Base-by-base conservation (phyloP, 2,329 filamentous ascomycete species). In the Cytospora piceicola region DNA sequence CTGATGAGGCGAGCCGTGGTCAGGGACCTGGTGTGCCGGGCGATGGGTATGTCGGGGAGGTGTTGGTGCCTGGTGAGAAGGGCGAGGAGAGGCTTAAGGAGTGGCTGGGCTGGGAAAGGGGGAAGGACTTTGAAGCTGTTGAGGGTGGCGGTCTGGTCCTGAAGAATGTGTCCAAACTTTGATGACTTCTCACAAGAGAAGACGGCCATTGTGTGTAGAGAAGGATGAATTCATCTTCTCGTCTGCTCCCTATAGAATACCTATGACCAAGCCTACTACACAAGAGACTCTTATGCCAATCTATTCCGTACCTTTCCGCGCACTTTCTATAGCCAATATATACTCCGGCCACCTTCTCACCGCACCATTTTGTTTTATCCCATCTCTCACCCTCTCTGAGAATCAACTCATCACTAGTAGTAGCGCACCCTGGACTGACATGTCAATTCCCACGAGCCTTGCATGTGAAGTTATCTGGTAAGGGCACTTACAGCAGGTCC, bases 51-150 rank as follows among this genome's bases (percentile, higher is more conserved):
- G 76, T 71, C 1, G 87, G 85, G 22, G 78, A 77, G 27, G 77
- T 83, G 0, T 75, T 97, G 63, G 75, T 75, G 4, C 86, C 91
- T 1, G 92, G 93, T 0, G 79, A 88, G 29, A 92, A 91, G 5
- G 93, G 92, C 0, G 89, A 93, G 74, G 85, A 88, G 60, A 83
- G 85, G 4, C 75, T 97, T 68, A 78, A 78, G 59, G 75, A 83
- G 58, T 97, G 94, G 94, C 81, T 90, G 70, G 91, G 92, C 0
- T 96, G 93, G 92, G 83, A 80, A 67, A 85, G 81, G 71, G 93
- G 91, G 0, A 82, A 78, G 66, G 86, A 97, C 36, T 97, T 89
- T 74, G 83, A 86, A n/a, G 80, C 91, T 2, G 77, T 82, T 32
- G 79, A 85, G 32, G 90, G 90, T 0, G 66, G 58, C 11, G 88